Conservation (phyloP, 2,329 filamentous ascomycete genomes). For the Ophiosphaerella herpotricha region DNA sequence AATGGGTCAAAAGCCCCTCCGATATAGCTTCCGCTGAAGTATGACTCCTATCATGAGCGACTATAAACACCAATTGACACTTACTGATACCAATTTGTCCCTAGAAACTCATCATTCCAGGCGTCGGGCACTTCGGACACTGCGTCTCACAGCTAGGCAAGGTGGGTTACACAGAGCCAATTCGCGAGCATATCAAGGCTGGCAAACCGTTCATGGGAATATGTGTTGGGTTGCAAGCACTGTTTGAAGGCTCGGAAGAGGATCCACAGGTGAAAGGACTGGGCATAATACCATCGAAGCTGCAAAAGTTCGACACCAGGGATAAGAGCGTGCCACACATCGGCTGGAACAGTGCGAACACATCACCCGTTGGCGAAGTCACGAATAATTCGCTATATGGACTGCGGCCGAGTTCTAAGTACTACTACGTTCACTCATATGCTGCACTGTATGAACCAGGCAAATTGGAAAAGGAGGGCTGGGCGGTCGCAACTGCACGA, state of each 20-base stretch:
- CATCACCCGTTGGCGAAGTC: slow-evolving; percentile 50
- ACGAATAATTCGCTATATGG: slow-evolving; percentile 70
- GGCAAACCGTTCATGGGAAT: slow-evolving; percentile 99
- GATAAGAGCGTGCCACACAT: slow-evolving; percentile 97
- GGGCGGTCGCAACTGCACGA: slow-evolving; percentile 86
- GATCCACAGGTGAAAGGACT: slow-evolving; percentile 73
- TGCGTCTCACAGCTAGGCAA: slow-evolving; percentile 83
- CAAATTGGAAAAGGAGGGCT: slow-evolving; percentile 78
- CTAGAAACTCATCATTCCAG: slow-evolving; percentile 91
- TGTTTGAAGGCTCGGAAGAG: slow-evolving; percentile 87
- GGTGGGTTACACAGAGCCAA: slow-evolving; percentile 82
- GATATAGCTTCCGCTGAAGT: slow-evolving; percentile 87
- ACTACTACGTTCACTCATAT: slow-evolving; percentile 98
- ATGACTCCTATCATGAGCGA: slow-evolving; percentile 21
- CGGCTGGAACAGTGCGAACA: slow-evolving; percentile 92
- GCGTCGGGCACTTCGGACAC: slow-evolving; percentile 97
- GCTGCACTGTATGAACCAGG: slow-evolving; percentile 76
- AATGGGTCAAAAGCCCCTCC: slow-evolving; percentile 85
- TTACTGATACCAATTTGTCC: slow-evolving; percentile 38
- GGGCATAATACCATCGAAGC: slow-evolving; percentile 70
- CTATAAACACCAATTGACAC: slow-evolving; percentile 32
- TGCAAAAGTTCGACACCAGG: slow-evolving; percentile 76
- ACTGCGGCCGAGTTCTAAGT: slow-evolving; percentile 80
- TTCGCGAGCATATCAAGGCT: slow-evolving; percentile 78
- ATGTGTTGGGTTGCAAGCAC: slow-evolving; percentile 89